phyloP scores from a whole-genome alignment of 768 basidiomycete genomes.

The Suillus hirtellus region DNA sequence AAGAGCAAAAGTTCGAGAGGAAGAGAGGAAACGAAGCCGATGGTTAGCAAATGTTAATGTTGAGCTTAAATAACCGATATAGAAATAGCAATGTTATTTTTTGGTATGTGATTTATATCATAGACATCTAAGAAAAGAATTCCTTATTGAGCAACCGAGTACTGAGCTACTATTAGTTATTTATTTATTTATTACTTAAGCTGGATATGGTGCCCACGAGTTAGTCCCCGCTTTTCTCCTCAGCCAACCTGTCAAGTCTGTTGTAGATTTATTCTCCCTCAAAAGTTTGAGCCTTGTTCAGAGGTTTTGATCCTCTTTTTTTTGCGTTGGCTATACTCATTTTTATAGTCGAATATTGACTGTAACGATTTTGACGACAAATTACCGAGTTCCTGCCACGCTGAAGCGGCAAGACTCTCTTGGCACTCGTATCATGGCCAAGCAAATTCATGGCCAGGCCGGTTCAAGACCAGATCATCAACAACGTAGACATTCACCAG shows the following conservation, averaged over 20 bases:
- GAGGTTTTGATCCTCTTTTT: not conserved
- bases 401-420: slow-evolving; percentile 35
- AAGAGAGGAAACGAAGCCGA: slow-evolving; percentile 55
- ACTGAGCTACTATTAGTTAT: not conserved
- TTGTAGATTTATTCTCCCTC: not conserved
- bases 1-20: slow-evolving; percentile 47
- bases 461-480: slow-evolving; percentile 14
- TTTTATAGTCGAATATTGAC: slow-evolving; percentile 21
- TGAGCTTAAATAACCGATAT: not conserved
- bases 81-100: not conserved
- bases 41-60: slow-evolving; percentile 19
- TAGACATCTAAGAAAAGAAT: not conserved
- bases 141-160: not conserved
- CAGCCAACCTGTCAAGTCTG: not conserved
- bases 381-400: slow-evolving; percentile 27
- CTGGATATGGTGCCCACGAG: slow-evolving; percentile 18
- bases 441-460: slow-evolving; percentile 44
- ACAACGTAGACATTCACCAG: slow-evolving; percentile 20
- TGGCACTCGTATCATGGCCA: slow-evolving; percentile 51
- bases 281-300: not conserved
- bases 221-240: slow-evolving; percentile 10
- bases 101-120: not conserved
- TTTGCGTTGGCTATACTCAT: slow-evolving; percentile 10
- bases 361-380: slow-evolving; percentile 7
- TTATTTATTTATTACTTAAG: slow-evolving; percentile 25